Evolutionary conservation across 129 eudicot species (phyloP).

Genomic region (Deinandra increscens): DNA sequence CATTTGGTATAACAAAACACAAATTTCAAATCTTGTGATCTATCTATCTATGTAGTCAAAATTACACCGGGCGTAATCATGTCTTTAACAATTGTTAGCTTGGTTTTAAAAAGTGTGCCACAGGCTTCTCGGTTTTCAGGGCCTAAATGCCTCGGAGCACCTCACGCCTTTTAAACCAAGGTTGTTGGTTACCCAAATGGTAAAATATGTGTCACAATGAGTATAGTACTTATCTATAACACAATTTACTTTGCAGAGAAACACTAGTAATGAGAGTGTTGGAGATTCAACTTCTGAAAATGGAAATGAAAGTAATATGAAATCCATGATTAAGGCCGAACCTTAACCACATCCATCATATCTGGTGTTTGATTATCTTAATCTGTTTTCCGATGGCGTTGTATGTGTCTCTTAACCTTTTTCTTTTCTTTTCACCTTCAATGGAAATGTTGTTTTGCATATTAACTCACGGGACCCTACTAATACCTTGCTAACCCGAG

Average conservation of each 20-base stretch:
- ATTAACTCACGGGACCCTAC: neutral
- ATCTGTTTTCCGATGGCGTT: slow-evolving; percentile 91
- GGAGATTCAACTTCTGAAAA: slow-evolving; percentile 39
- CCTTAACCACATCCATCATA: slow-evolving; percentile 47
- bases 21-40: no score
- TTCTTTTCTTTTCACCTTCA: neutral
- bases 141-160: no score
- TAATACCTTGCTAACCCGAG: neutral
- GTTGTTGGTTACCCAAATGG: neutral
- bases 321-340: slow-evolving; percentile 32
- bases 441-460: neutral
- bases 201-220: neutral
- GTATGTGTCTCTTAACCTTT: slow-evolving; percentile 46
- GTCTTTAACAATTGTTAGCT: neutral
- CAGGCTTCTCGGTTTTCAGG: no score
- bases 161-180: no score
- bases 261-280: slow-evolving; percentile 24
- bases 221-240: neutral
- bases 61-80: no score
- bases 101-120: no score
- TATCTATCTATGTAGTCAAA: no score
- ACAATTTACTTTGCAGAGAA: slow-evolving; percentile 55
- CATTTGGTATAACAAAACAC: no score
- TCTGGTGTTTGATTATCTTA: slow-evolving; percentile 93
- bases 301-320: slow-evolving; percentile 22